Evolutionary conservation across 2,329 filamentous ascomycete genomes (phyloP).

Genomic region (Zasmidium cellare): DNA sequence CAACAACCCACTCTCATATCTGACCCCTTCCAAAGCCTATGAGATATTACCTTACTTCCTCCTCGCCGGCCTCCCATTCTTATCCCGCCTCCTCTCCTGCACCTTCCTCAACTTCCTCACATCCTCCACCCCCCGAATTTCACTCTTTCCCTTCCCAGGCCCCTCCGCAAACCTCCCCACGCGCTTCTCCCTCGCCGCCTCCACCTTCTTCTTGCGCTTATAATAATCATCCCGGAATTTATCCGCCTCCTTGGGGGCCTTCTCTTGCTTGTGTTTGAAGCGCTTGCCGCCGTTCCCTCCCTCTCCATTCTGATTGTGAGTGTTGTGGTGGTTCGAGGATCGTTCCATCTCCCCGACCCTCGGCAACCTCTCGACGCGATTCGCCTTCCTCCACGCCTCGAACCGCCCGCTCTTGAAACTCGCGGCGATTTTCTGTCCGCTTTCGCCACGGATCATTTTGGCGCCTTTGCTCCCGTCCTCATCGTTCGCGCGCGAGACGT

Average conservation of each 20-base stretch:
- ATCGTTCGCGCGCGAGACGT: constrained; percentile 88
- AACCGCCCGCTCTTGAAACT: constrained; percentile 91
- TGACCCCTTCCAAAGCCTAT: too few species aligned
- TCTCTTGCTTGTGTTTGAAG: constrained; percentile 84
- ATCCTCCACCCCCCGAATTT: constrained; percentile 80
- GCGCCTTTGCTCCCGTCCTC: constrained; percentile 78
- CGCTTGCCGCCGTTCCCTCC: constrained; percentile 49
- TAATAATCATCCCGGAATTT: constrained; percentile 89
- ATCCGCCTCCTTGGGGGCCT: constrained; percentile 90
- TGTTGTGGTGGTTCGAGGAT: constrained; percentile 29
- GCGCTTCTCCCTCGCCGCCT: constrained; percentile 82
- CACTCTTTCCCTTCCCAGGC: constrained; percentile 72
- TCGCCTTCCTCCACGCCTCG: constrained; percentile 85
- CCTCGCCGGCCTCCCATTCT: constrained; percentile 74
- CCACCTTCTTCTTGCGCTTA: constrained; percentile 83
- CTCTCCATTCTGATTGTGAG: constrained; percentile 26
- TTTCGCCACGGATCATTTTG: constrained; percentile 80
- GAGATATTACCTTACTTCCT: constrained; percentile 4
- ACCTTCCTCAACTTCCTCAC: constrained; percentile 79
- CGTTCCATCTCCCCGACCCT: constrained; percentile 78
- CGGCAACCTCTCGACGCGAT: constrained; percentile 76
- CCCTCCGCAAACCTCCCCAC: constrained; percentile 72
- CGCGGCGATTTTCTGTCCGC: constrained; percentile 92
- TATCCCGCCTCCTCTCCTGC: constrained; percentile 74
- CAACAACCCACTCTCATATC: too few species aligned